These are phyloP conservation scores for Starmerella sp. DNA, from an alignment of 805 yeast genomes.

Conservation along the genomic window DNA sequence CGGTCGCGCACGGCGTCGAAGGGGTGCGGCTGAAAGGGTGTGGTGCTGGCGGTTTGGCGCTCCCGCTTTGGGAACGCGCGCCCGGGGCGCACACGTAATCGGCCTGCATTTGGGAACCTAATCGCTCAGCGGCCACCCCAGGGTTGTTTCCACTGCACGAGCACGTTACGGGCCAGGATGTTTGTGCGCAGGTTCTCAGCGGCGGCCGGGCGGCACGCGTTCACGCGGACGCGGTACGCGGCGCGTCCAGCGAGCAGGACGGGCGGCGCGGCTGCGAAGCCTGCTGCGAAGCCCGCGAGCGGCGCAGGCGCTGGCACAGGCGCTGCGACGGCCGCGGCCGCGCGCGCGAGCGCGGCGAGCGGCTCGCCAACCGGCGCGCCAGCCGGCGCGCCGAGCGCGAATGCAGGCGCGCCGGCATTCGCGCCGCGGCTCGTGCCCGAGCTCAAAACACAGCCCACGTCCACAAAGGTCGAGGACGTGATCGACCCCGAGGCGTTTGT, in stretches of 20 bases:
- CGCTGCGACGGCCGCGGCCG: not conserved
- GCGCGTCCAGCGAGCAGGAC: not conserved
- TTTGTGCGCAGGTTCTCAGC: not conserved
- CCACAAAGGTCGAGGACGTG: conserved; percentile 6
- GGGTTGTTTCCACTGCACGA: no score
- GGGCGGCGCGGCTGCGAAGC: not conserved
- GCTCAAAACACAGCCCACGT: not conserved
- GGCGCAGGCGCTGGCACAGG: not conserved
- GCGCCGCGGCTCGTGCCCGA: conserved; percentile 5
- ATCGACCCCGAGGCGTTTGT: conserved; percentile 6
- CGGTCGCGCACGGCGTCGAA: not conserved
- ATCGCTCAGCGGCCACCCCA: not conserved
- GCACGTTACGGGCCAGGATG: not conserved
- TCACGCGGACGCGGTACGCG: conserved; percentile 1
- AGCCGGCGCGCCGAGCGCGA: not conserved
- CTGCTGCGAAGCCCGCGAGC: not conserved
- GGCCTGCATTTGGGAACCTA: not conserved
- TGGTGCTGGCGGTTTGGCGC: not conserved
- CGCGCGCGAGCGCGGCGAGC: not conserved
- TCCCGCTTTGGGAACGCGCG: not conserved
- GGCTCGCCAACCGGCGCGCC: not conserved
- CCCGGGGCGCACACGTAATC: not conserved
- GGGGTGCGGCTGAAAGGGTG: not conserved
- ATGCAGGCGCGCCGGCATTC: not conserved
- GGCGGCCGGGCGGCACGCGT: not conserved